phyloP scores from a whole-genome alignment of 805 yeast genomes.

The Ascoidea tarda region DNA sequence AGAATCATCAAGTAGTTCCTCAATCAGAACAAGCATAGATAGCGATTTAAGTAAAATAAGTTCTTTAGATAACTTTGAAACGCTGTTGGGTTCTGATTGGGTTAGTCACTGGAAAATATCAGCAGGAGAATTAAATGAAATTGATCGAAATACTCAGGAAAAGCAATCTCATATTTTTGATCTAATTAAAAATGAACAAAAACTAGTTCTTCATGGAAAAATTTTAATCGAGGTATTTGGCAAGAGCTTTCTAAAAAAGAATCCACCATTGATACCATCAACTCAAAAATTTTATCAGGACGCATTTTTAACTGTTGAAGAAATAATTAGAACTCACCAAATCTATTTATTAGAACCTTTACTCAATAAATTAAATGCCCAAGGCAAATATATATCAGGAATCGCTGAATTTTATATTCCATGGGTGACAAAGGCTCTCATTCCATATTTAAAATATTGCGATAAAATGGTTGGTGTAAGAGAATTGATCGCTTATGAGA shows the following conservation, averaged over 20 bases:
- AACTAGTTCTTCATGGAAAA: constrained; percentile 51
- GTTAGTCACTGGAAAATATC: constrained; percentile 51
- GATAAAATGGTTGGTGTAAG: constrained; percentile 45
- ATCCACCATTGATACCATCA: constrained; percentile 30
- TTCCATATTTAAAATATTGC: constrained; percentile 44
- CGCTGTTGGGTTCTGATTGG: constrained; percentile 34
- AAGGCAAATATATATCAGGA: constrained; percentile 53
- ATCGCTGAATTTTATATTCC: constrained; percentile 47
- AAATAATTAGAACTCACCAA: constrained; percentile 41
- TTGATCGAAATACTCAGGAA: constrained; percentile 38
- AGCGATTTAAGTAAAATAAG: constrained; percentile 33
- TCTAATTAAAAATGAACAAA: constrained; percentile 54
- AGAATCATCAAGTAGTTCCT: not conserved
- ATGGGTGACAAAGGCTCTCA: constrained; percentile 49
- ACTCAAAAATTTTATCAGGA: constrained; percentile 43
- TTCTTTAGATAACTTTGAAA: constrained; percentile 16
- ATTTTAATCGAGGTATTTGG: constrained; percentile 50
- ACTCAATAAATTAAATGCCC: constrained; percentile 36
- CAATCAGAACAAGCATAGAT: constrained; percentile 9
- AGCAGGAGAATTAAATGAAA: constrained; percentile 34
- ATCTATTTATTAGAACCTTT: constrained; percentile 42
- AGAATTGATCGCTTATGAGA: constrained; percentile 35
- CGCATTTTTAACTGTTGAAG: constrained; percentile 42
- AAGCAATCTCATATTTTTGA: constrained; percentile 70
- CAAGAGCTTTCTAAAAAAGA: constrained; percentile 21